Evolutionary conservation across 1,284 basidiomycete genomes (phyloP), one percentile per base, ranked within the genome.

Genomic region (Microbotryum lychnidis-dioicae): DNA sequence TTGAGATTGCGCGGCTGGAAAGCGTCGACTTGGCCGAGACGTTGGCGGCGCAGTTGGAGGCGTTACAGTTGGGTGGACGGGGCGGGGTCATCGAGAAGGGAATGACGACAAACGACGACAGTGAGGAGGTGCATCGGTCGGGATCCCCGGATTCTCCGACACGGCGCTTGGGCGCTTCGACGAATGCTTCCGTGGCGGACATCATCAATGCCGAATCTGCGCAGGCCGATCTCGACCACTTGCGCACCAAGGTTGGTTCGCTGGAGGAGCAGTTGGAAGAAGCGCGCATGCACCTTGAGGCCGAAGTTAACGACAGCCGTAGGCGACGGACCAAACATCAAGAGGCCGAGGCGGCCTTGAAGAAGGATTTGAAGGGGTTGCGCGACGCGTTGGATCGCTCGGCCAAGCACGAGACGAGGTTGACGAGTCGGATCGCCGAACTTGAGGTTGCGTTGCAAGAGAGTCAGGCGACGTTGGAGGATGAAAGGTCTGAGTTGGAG

Each of bases 401-500:
- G 61, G 70, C 79, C 56, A 83, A 83, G 68, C 80, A 83, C 1
- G 88, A 91, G 69, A 78, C 78, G 18, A 78, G 78, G 56, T 82
- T 85, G 1, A 81, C 84, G 60, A 74, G 76, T 42, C 81, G 89
- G 47, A 79, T 88, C 1, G 84, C 85, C 62, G 91, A 96, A 73
- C 81, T 92, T 21, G 89, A 92, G 72, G 87, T 87, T 64, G 94
- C 92, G 1, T 77, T 97, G 50, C 79, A 86, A 64, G 92, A 97
- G 77, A 89, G 87, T 70, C 86, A 86, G n/a, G 80, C 83, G 45
- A 89, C 91, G 2, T 80, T 97, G 20, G 93, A 97, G 76, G 87
- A 86, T 71, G 89, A 92, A n/a, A 80, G 88, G 56, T 89, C 87
- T 10, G 94, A 97, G 74, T 87, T 97, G 27, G 93, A 97, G 77